Base-by-base conservation (phyloP, 495 filamentous ascomycete genomes). In the Podospora comata region DNA sequence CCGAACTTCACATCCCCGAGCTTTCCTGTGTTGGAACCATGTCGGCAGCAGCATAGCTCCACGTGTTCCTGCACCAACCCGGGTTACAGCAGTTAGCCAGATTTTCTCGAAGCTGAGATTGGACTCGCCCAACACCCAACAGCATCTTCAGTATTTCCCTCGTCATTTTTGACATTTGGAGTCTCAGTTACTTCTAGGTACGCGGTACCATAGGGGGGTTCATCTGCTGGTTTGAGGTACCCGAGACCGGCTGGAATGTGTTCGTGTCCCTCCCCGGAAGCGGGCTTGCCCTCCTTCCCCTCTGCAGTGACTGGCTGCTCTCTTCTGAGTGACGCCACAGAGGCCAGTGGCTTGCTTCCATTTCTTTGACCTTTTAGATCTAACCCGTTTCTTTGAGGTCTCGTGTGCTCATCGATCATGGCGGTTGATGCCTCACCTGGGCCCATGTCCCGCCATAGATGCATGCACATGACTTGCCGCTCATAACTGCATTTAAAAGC, bases 61-160 rank as follows among this genome's bases (percentile, higher is more conserved):
- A 75, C 74, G 63, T 67, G 74, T 74, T 75, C 74, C 53, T 68
- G 72, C 72, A 72, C 57, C 59, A 54, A 74, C 19, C 74, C 72
- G 74, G 62, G 56, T 19, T 48, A 55, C 39, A 32, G 60, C 56
- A 57, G 30, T 30, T 56, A 62, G 60, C 60, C 64, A 34, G 61
- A 26, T 59, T 61, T 71, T 70, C 65, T 70, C 67, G 56, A 75
- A 68, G 30, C 59, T 62, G 53, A 57, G 58, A 44, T 28, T 60
- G 66, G 65, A 67, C 64, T 70, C 53, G 68, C 61, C 60, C 61
- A 32, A 18, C 0, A 61, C 32, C 16, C 59, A 27, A 61, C 20
- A 32, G 5, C 27, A 7, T 28, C 5, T 61, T 26, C 1, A 63
- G 32, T 63, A 19, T 32, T 44, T 48, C 34, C 20, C 27, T 11